These are phyloP conservation scores for Clarireedia sp. DNA, from an alignment of 2,329 filamentous ascomycete species.

Conservation along the genomic window DNA sequence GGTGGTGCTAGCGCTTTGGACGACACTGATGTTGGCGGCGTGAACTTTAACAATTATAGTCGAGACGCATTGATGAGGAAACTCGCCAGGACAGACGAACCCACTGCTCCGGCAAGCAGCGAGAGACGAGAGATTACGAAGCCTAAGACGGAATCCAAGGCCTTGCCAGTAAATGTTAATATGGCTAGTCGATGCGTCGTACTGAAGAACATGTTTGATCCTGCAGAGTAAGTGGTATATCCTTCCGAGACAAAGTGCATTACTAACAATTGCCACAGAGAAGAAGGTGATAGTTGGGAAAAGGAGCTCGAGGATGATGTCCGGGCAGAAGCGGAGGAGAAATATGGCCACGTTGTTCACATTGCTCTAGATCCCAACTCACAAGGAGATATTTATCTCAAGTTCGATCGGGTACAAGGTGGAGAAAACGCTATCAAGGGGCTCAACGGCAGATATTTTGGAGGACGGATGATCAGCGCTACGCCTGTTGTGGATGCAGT, in stretches of 20 bases:
- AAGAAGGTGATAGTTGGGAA: conserved; percentile 80
- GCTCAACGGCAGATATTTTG: conserved; percentile 94
- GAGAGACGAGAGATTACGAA: conserved; percentile 67
- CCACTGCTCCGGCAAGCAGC: conserved; percentile 46
- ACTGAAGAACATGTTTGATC: conserved; percentile 91
- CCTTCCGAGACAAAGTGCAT: background rate
- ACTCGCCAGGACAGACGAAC: conserved; percentile 90
- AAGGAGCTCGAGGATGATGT: conserved; percentile 94
- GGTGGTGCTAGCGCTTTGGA: conserved; percentile 90
- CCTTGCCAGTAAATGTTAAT: conserved; percentile 77
- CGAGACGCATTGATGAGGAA: conserved; percentile 98
- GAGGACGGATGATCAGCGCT: conserved; percentile 84
- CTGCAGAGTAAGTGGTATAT: conserved; percentile 64
- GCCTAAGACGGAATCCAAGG: conserved; percentile 70
- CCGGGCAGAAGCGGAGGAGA: conserved; percentile 81
- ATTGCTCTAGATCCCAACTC: conserved; percentile 91
- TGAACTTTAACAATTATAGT: conserved; percentile 99
- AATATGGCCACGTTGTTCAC: conserved; percentile 97
- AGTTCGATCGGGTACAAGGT: conserved; percentile 91
- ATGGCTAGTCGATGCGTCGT: conserved; percentile 91
- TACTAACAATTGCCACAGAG: conserved; percentile 47
- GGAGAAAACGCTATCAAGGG: conserved; percentile 97
- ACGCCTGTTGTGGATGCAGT: conserved; percentile 96
- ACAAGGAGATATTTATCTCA: conserved; percentile 93
- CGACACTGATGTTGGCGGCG: conserved; percentile 93